Evolutionary conservation across 192 early-diverging fungal species (phyloP), one percentile per base, ranked within the genome.

Genomic region (Coemansia sp.): DNA sequence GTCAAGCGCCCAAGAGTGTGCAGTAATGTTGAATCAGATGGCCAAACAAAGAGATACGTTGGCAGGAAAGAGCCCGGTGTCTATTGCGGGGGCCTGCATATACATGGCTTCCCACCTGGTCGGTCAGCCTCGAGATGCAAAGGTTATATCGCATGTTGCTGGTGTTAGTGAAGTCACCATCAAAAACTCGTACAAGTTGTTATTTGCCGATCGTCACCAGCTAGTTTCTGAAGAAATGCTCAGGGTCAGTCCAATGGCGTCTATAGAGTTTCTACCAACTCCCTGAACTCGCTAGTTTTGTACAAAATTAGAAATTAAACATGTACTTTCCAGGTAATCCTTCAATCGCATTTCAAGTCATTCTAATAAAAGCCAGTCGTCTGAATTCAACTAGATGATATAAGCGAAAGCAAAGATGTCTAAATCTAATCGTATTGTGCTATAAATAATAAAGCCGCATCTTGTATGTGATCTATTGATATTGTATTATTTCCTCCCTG

Each of bases 91-190:
- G 1, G 93, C 92, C 2, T 91, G 92, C 45, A 89, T 99, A 25
- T 99, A 93, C 57, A 86, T 97, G 84, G 90, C 86, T 4, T 88
- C 87, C 35, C 86, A 87, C 50, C 63, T 99, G 25, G 88, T 87
- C 38, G 75, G 79, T 14, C 81, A 88, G 54, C 85, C 86, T 3
- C 85, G 91, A 29, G 72, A 84, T 3, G 89, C 93, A 5, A 82
- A 79, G 25, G 90, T 93, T 12, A 91, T 98, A 60, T 90, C 93
- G 24, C 69, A 88, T 24, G 88, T 94, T 0, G 90, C 92, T 14
- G 93, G 94, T 56, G 94, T 94, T 51, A 95, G 94, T 17, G 96
- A 98, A 69, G 88, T 90, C 11, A 98, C 96, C 0, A 88, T 98
- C 60, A 93, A 93, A 72, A 93, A 87, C 76, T 87, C 92, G 4